Evolutionary conservation across 2,329 filamentous ascomycete genomes (phyloP).

Genomic region (Celoporthe dispersa): DNA sequence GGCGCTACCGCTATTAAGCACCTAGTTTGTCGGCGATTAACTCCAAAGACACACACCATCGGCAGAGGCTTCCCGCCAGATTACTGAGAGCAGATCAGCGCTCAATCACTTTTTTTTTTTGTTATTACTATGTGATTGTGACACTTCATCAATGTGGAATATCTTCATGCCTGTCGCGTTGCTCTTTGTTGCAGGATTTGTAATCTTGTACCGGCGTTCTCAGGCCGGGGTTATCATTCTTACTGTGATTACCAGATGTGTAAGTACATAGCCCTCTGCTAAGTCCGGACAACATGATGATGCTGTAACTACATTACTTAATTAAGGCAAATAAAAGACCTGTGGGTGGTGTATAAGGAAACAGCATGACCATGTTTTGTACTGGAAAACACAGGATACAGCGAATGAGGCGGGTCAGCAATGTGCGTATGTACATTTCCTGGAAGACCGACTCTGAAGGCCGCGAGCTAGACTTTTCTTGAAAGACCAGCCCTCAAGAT

Average conservation of each 20-base stretch:
- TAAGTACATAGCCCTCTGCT: not conserved
- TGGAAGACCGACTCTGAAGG: not conserved
- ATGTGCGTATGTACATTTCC: not conserved
- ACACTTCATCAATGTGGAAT: not conserved
- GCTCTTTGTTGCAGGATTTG: not conserved
- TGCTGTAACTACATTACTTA: not conserved
- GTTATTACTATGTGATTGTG: not conserved
- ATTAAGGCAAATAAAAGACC: not conserved
- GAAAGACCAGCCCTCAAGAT: not conserved
- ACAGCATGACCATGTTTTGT: not conserved
- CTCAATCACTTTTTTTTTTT: not conserved
- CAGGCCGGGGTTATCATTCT: not conserved
- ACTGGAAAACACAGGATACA: not conserved
- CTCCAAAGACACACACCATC: not conserved
- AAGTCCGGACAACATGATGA: not conserved
- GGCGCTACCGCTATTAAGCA: not conserved
- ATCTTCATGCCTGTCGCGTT: not conserved
- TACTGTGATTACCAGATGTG: not conserved
- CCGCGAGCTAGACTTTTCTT: not conserved
- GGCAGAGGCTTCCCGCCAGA: not conserved
- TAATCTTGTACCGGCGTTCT: not conserved
- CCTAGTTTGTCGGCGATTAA: slow-evolving; percentile 1
- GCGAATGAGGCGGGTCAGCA: not conserved
- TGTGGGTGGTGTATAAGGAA: not conserved
- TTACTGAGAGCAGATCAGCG: not conserved